Base-by-base conservation (phyloP, 208 protist species). In the Acanthamoeba healyi region DNA sequence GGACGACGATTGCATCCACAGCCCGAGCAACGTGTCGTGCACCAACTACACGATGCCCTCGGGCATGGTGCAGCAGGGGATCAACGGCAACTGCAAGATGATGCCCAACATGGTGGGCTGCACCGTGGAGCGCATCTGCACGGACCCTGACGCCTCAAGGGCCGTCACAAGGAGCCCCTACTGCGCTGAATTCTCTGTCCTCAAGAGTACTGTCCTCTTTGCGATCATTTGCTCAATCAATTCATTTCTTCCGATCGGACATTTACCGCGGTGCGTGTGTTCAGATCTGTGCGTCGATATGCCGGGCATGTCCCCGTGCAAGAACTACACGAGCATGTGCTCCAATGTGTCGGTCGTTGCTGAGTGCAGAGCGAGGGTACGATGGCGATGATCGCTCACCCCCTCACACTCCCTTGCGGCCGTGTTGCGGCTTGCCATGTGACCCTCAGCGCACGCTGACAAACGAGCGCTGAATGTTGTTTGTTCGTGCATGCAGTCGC, bases 301-400 rank as follows among this genome's bases (percentile, higher is more conserved):
- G 94, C 79, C 89, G 36, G 74, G 65, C 32, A 95, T 95, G 94
- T 32, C 1, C 19, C 58, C 51, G 44, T 95, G 94, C 24, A 63
- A 12, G 14, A 94, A 63, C 26, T 95, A 90, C 19, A 54, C 44
- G 9, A 26, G 9, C 63, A n/a, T 95, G 5, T 95, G 94, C 14
- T n/a, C 17, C 2, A 36, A 10, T 0, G 56, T 29, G 1, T 89
- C 88, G 2, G 87, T 86, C 0, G 94, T 95, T 1, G 44, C 17
- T 5, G 17, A 89, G 42, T 94, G 77, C 29, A 58, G n/a, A n/a
- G n/a, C n/a, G n/a, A n/a, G n/a, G n/a, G n/a, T n/a, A n/a, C n/a
- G n/a, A n/a, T n/a, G n/a, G n/a, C n/a, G n/a, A n/a, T n/a, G n/a
- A n/a, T n/a, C n/a, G n/a, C n/a, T n/a, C n/a, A n/a, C n/a, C n/a